phyloP scores from a whole-genome alignment of 2,329 filamentous ascomycete species.

The Microcera coccophila region DNA sequence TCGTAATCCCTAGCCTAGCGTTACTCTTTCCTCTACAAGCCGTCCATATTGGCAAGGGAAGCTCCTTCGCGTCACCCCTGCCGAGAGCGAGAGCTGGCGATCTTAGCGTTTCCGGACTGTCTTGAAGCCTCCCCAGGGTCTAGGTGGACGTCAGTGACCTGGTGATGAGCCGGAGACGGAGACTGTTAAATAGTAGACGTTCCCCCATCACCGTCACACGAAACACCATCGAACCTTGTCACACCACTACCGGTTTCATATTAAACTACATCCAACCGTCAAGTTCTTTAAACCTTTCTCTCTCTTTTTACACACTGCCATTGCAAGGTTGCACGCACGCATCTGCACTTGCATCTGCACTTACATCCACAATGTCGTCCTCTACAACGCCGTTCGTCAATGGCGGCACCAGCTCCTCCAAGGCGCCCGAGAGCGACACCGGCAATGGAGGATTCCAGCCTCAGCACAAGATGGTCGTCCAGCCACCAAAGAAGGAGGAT shows the following conservation, averaged over 20 bases:
- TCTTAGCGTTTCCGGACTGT: too few species aligned
- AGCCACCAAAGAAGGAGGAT: constrained; percentile 77
- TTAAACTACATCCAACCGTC: neutral
- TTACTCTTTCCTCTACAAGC: neutral
- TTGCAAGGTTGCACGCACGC: neutral
- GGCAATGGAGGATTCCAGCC: constrained; percentile 44
- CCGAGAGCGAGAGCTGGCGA: neutral
- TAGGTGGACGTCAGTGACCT: neutral
- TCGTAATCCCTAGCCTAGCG: neutral
- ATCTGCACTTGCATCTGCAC: neutral
- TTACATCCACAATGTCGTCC: neutral
- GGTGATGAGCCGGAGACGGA: neutral
- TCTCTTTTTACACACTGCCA: neutral
- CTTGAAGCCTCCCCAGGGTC: neutral
- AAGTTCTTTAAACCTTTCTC: neutral
- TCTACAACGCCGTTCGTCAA: constrained; percentile 21
- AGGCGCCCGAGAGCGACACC: constrained; percentile 19
- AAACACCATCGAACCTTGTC: neutral
- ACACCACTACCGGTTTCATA: neutral
- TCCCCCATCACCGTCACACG: neutral
- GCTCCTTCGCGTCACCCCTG: constrained; percentile 1
- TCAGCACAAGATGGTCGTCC: constrained; percentile 61
- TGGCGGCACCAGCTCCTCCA: constrained; percentile 28
- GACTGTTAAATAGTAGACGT: constrained; percentile 5
- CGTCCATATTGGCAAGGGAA: neutral